These are phyloP conservation scores for Candida chauliodis DNA, from an alignment of 805 yeast species.

Conservation along the genomic window DNA sequence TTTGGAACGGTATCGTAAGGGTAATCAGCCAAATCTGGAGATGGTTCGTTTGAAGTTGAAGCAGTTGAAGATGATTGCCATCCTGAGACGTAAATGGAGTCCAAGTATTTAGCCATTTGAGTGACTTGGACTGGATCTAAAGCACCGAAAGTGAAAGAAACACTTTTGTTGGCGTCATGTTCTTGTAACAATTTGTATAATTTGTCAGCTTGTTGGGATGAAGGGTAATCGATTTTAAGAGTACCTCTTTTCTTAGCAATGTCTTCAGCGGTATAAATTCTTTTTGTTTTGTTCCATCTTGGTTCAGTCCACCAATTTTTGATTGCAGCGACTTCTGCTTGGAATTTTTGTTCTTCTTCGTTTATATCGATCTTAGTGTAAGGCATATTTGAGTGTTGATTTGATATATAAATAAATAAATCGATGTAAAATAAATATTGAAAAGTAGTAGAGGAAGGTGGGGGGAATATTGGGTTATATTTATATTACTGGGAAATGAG, in stretches of 20 bases:
- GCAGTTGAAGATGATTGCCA: constrained; percentile 99
- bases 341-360: constrained; percentile 62
- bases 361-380: constrained; percentile 57
- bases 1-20: constrained; percentile 99
- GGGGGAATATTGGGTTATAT: background rate
- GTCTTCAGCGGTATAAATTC: constrained; percentile 84
- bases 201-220: constrained; percentile 77
- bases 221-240: constrained; percentile 69
- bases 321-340: constrained; percentile 67
- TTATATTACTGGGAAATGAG: too few relatives aligned
- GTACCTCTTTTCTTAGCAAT: constrained; percentile 88
- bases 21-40: constrained; percentile 97
- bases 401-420: constrained; percentile 7
- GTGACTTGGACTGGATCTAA: constrained; percentile 93
- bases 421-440: background rate
- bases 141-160: constrained; percentile 91
- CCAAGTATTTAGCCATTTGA: constrained; percentile 95
- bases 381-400: too few relatives aligned
- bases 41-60: constrained; percentile 94
- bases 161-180: constrained; percentile 70
- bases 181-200: constrained; percentile 65
- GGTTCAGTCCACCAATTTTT: constrained; percentile 91
- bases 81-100: constrained; percentile 90
- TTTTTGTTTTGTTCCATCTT: constrained; percentile 84
- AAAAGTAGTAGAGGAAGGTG: background rate